Base-by-base conservation (phyloP, 345 rosid genomes). In the Limnanthes douglasii region DNA sequence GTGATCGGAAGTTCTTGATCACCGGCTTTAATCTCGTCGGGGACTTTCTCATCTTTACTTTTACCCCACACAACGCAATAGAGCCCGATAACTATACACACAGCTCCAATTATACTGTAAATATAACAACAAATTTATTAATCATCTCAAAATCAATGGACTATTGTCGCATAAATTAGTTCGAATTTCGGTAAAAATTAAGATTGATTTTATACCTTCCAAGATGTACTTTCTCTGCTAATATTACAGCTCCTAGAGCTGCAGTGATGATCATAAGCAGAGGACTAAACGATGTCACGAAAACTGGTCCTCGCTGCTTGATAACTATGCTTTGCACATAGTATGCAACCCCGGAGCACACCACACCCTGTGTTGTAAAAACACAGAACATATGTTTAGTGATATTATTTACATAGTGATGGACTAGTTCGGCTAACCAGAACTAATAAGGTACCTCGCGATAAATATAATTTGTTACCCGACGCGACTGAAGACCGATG, bases 61-160 rank as follows among this genome's bases (percentile, higher is more conserved):
- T 90, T 90, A 2, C 95, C 98, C 98, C 98, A 84, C 43, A 75
- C 84, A 1, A 90, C 95, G 1, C 62, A 43, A 59, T 90, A 84
- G 4, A 84, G 68, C 3, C 95, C 98, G 5, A 64, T 9, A 2
- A 84, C 98, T 31, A 90, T 77, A 46, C 79, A 8, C 26, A 70
- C 33, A 2, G 98, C 86, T 24, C 95, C 98, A 3, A 84, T 59
- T 48, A 90, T 42, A 64, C 94, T 88, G 65, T 24, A 55, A 46
- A 2, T 8, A 44, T 30, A 43, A 11, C 12, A 27, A 3, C 2
- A 43, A 8, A 18, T 17, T 10, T 38, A 30, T 6, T 5, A 11
- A 2, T 55, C 14, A 45, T 3, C 2, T 23, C 15, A 4, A 7
- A n/a, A 10, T 12, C 1, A n/a, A 5, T 26, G 9, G 19, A 12